A percentile compares a stretch with the other conserved stretches of the same genome.
These are phyloP conservation scores for Sisymbrium irio DNA, from an alignment of 345 rosid species.

Conservation along the genomic window DNA sequence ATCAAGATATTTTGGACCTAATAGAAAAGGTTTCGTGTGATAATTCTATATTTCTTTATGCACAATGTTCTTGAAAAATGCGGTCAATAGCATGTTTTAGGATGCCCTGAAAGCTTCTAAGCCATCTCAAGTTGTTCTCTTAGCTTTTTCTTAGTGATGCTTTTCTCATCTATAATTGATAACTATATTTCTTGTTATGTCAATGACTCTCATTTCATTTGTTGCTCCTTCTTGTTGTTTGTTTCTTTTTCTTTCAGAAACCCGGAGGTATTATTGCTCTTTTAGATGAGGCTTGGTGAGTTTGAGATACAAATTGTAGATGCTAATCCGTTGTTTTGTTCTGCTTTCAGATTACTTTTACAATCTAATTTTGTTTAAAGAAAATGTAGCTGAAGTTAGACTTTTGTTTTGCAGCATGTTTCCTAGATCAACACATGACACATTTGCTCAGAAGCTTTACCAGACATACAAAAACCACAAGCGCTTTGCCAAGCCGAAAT, in stretches of 20 bases:
- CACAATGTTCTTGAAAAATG: not conserved
- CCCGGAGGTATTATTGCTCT: slow-evolving; percentile 99
- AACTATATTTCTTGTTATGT: slow-evolving; percentile 8
- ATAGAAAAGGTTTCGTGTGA: slow-evolving; percentile 80
- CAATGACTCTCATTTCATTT: not conserved
- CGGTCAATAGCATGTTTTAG: not conserved
- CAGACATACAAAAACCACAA: slow-evolving; percentile 93
- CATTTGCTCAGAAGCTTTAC: slow-evolving; percentile 97
- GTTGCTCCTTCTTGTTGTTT: slow-evolving; percentile 14
- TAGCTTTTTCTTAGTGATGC: not conserved
- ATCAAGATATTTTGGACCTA: slow-evolving; percentile 89
- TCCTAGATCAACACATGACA: slow-evolving; percentile 97
- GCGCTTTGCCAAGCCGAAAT: slow-evolving; percentile 92
- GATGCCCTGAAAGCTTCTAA: not conserved
- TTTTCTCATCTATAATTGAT: too few relatives aligned
- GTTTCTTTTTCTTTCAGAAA: slow-evolving; percentile 56
- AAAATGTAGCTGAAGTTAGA: slow-evolving; percentile 14
- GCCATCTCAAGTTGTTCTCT: not conserved
- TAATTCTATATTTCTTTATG: not conserved
- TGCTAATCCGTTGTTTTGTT: not conserved
- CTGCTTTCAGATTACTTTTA: not conserved
- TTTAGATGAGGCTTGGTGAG: slow-evolving; percentile 99
- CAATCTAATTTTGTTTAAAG: not conserved
- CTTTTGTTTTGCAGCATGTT: slow-evolving; percentile 73
- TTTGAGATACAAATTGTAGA: slow-evolving; percentile 4